These are phyloP conservation scores for Cyclocybe cylindracea DNA, from an alignment of 768 basidiomycete genomes.

Conservation along the genomic window DNA sequence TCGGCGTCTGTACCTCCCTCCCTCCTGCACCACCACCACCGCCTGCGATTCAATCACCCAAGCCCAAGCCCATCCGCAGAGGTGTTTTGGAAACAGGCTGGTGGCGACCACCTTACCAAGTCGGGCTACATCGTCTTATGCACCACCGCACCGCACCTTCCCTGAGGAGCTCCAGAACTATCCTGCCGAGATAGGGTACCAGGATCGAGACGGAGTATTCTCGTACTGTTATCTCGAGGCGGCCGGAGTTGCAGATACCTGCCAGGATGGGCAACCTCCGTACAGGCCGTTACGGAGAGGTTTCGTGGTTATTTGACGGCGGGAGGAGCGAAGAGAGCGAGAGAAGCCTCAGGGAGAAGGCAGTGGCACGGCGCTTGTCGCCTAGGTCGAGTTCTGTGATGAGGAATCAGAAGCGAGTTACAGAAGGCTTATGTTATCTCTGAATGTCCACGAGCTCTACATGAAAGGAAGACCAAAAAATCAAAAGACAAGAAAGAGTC, in stretches of 20 bases:
- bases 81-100: slow-evolving; percentile 79
- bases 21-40: slow-evolving; percentile 10
- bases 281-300: slow-evolving; percentile 49
- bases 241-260: slow-evolving; percentile 62
- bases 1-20: not conserved
- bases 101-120: slow-evolving; percentile 68
- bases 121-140: slow-evolving; percentile 64
- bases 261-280: slow-evolving; percentile 57
- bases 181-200: slow-evolving; percentile 56
- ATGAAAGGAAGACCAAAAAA: no score
- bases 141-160: slow-evolving; percentile 54
- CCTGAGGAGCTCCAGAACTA: slow-evolving; percentile 64
- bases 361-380: no score
- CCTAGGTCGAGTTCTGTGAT: no score
- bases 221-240: slow-evolving; percentile 39
- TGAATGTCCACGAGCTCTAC: no score
- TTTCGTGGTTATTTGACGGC: no score
- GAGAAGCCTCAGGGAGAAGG: no score
- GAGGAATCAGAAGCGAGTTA: no score
- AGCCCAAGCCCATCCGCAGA: slow-evolving; percentile 38
- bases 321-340: no score
- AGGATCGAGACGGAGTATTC: slow-evolving; percentile 51
- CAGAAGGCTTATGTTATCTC: no score
- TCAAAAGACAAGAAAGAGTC: no score
- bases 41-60: not conserved